A percentile compares a stretch with the other conserved stretches of the same genome.
Conservation (phyloP, 192 early-diverging fungal genomes). For the Backusella macrospora region DNA sequence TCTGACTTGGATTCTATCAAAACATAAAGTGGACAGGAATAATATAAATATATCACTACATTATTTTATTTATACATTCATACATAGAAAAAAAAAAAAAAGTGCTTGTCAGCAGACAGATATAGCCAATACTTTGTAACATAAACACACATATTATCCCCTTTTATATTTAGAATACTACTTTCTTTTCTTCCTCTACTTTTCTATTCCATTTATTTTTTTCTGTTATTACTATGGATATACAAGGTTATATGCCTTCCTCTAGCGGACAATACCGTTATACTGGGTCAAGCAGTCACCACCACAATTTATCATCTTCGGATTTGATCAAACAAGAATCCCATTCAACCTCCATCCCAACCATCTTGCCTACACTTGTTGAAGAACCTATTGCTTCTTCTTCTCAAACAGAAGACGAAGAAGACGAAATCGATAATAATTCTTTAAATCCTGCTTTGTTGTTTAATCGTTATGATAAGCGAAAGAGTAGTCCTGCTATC, state of each 20-base stretch:
- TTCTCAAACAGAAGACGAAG: not conserved
- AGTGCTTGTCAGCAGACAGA: constrained; percentile 5
- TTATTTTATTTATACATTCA: constrained; percentile 17
- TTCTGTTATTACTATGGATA: constrained; percentile 12
- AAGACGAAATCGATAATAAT: constrained; percentile 1
- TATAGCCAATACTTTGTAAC: constrained; percentile 6
- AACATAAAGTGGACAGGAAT: not conserved
- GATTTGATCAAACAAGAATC: not conserved
- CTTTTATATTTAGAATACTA: constrained; percentile 15
- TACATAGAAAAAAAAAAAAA: not conserved
- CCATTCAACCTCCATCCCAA: constrained; percentile 9
- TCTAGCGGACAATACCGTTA: constrained; percentile 14
- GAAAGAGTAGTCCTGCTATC: constrained; percentile 43
- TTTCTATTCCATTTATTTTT: not conserved
- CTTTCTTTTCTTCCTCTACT: not conserved
- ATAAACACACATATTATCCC: constrained; percentile 13
- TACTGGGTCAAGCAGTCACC: constrained; percentile 8
- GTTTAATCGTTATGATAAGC: constrained; percentile 34
- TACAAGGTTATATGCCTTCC: constrained; percentile 27
- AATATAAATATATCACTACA: not conserved
- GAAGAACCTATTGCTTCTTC: not conserved
- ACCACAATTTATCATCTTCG: not conserved
- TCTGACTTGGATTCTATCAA: not conserved
- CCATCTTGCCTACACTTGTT: constrained; percentile 17
- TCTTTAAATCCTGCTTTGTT: constrained; percentile 25